Base-by-base conservation (phyloP, 1,284 basidiomycete genomes). In the Ustilago sp. region DNA sequence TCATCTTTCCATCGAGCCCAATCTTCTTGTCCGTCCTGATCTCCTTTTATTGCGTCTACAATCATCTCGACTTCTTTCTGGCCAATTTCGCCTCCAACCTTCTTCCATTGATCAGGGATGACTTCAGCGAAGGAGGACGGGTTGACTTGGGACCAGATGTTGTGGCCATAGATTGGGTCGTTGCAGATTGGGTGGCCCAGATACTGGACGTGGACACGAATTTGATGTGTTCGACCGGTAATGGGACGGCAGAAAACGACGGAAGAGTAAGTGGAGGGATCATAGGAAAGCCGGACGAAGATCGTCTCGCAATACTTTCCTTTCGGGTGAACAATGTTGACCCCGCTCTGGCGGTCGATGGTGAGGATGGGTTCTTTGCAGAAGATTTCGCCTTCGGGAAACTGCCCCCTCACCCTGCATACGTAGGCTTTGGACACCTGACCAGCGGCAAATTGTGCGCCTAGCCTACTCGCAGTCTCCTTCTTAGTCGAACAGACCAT, bases 131-230 rank as follows among this genome's bases (percentile, higher is more conserved):
- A 78, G 4, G 72, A 59, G 23, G 73, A 69, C 3, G 68, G 63
- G 23, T 84, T 80, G 28, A 81, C 77, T 31, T 79, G 65, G 36
- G 59, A 60, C 84, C 84, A 86, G n/a, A 85, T 74, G n/a, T 71
- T 55, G 59, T 86, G 84, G 38, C 73, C 79, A 76, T 87, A 87
- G 54, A 87, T 85, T 13, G 87, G 87, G 52, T 87, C 87, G 65
- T 87, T 87, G 31, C 94, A 93, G 75, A 99, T 95, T 0, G 97
- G 93, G 83, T 94, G 88, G 1, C 97, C 97, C 55, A 99, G 90
- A 84, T 90, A 98, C 87, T 99, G 97, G 1, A 98, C 89, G 85
- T 99, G 97, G 1, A 99, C 96, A 52, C 96, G 91, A 66, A 97
- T 92, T 87, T 98, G 95, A 87, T 98, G 95, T 0, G 95, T 95